Conservation (phyloP, 1,284 basidiomycete species). For the Cryptococcus sp. region DNA sequence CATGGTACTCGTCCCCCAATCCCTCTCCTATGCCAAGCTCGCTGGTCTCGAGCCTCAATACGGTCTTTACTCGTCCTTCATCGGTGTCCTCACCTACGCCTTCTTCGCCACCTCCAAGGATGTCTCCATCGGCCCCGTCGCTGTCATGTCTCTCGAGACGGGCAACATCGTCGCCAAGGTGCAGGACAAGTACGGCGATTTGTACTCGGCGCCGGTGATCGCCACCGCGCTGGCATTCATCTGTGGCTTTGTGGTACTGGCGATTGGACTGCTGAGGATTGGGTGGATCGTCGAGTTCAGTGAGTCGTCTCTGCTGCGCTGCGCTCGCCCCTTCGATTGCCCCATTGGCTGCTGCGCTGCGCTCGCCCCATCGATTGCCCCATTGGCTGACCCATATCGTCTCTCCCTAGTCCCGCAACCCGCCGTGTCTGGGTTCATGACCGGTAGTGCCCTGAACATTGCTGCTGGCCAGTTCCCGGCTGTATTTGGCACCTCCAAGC, state of each 20-base stretch:
- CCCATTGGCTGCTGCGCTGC: background rate
- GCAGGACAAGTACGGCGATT: constrained; percentile 48
- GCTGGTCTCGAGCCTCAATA: constrained; percentile 82
- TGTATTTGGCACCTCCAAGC: constrained; percentile 71
- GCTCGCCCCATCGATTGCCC: constrained; percentile 44
- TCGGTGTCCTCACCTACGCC: constrained; percentile 58
- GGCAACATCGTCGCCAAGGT: constrained; percentile 74
- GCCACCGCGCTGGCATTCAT: constrained; percentile 83
- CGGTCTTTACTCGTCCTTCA: constrained; percentile 93
- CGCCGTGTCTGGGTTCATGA: constrained; percentile 82
- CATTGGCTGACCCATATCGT: background rate
- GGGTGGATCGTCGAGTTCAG: constrained; percentile 96
- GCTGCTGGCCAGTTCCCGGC: constrained; percentile 78
- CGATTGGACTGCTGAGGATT: constrained; percentile 82
- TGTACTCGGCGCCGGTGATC: constrained; percentile 68
- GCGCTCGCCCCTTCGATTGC: constrained; percentile 46
- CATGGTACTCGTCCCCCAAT: constrained; percentile 83
- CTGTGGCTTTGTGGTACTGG: constrained; percentile 88
- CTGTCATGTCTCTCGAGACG: constrained; percentile 90
- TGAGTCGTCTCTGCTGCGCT: constrained; percentile 54
- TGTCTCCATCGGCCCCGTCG: constrained; percentile 91
- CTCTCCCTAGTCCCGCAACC: constrained; percentile 55
- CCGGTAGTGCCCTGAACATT: constrained; percentile 83
- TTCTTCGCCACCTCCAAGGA: constrained; percentile 81
- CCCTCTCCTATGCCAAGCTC: constrained; percentile 63